Conservation (phyloP, 2,329 filamentous ascomycete species). For the Aspergillus neotritici region DNA sequence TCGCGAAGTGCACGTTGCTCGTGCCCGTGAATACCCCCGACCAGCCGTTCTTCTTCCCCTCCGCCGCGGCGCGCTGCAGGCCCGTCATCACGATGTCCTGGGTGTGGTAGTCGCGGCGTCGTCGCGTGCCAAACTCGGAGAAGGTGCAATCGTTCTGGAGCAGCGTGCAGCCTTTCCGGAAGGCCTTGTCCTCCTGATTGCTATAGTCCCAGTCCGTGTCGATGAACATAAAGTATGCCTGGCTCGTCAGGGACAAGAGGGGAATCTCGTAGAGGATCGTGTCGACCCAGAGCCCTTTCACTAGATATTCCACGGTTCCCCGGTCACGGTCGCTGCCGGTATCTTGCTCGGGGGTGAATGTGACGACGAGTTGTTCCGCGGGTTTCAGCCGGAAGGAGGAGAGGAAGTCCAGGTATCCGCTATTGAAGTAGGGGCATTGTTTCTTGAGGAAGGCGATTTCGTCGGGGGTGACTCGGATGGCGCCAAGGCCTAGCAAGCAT, state of each 20-base stretch:
- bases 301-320: conserved; percentile 70
- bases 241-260: conserved; percentile 81
- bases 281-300: conserved; percentile 82
- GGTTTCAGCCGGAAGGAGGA: conserved; percentile 76
- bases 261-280: conserved; percentile 98
- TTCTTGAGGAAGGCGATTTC: conserved; percentile 73
- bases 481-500: conserved; percentile 62
- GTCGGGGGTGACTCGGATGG: conserved; percentile 70
- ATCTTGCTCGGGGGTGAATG: conserved; percentile 54
- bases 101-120: conserved; percentile 88
- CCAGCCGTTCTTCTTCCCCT: conserved; percentile 59
- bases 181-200: conserved; percentile 79
- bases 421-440: conserved; percentile 73
- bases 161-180: conserved; percentile 69
- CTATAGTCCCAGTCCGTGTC: conserved; percentile 88
- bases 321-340: conserved; percentile 59
- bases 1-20: conserved; percentile 94
- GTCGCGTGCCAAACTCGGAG: conserved; percentile 88
- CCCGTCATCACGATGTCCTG: conserved; percentile 88
- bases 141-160: conserved; percentile 79
- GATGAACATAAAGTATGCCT: conserved; percentile 96
- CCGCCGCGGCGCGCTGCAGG: conserved; percentile 69
- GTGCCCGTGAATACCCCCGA: conserved; percentile 76
- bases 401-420: conserved; percentile 74
- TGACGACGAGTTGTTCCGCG: conserved; percentile 68